Percentiles rank a stretch among this genome's conserved stretches.
Evolutionary conservation across 768 basidiomycete genomes (phyloP).

Genomic region (Podaxis sp.): DNA sequence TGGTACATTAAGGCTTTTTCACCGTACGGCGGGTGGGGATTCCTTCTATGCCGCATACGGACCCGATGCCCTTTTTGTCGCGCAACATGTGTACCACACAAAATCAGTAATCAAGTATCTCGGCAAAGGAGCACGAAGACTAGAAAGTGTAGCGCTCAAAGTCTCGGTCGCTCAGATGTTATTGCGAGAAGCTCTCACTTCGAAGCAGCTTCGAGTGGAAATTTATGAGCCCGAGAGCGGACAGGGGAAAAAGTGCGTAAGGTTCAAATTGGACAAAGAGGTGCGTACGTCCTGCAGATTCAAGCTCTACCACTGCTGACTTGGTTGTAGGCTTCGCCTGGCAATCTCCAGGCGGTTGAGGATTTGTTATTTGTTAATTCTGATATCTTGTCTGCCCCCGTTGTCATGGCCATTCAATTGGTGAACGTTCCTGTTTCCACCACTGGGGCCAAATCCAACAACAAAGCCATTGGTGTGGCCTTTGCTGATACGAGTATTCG

Average conservation of each 20-base stretch:
- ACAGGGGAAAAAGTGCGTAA: slow-evolving; percentile 70
- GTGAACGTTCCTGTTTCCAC: slow-evolving; percentile 44
- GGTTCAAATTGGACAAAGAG: slow-evolving; percentile 82
- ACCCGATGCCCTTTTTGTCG: slow-evolving; percentile 84
- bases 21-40: slow-evolving; percentile 49
- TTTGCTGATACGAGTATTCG: slow-evolving; percentile 89
- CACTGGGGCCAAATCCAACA: slow-evolving; percentile 54
- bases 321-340: slow-evolving; percentile 47
- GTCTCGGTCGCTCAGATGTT: slow-evolving; percentile 76
- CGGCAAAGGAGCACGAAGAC: slow-evolving; percentile 60
- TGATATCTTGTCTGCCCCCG: slow-evolving; percentile 80
- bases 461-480: slow-evolving; percentile 79
- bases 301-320: not conserved
- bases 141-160: slow-evolving; percentile 80
- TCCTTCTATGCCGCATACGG: slow-evolving; percentile 91
- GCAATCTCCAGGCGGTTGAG: slow-evolving; percentile 73
- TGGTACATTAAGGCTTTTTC: slow-evolving; percentile 88
- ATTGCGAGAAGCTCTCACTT: slow-evolving; percentile 86
- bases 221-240: slow-evolving; percentile 81
- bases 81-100: slow-evolving; percentile 80
- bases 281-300: slow-evolving; percentile 34
- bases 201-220: slow-evolving; percentile 87
- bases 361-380: slow-evolving; percentile 82
- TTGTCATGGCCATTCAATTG: slow-evolving; percentile 87
- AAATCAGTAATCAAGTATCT: slow-evolving; percentile 92